A percentile compares a stretch with the other conserved stretches of the same genome.
Evolutionary conservation across 352 stramenopile genomes (phyloP).

Genomic region (Elongisporangium senticosum): DNA sequence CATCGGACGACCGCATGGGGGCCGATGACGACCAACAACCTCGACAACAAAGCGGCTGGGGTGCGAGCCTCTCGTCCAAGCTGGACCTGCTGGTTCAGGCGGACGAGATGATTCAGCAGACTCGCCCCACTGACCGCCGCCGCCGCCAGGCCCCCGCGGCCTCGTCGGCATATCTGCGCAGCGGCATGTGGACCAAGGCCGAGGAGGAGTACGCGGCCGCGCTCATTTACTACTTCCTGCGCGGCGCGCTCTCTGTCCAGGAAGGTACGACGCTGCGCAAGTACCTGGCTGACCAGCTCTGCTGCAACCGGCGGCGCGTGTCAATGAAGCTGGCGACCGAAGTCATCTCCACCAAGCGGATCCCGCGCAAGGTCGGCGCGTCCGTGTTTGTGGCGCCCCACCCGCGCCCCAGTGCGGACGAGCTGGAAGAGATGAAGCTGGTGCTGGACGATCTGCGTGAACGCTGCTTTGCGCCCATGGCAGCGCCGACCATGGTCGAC

Average conservation of each 20-base stretch:
- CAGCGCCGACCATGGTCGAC: neutral
- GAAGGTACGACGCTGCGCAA: constrained; percentile 63
- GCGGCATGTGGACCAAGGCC: constrained; percentile 50
- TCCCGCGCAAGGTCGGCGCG: constrained; percentile 61
- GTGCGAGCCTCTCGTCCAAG: constrained; percentile 28
- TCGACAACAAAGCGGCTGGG: constrained; percentile 4
- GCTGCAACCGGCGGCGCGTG: constrained; percentile 59
- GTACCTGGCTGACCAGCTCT: constrained; percentile 59
- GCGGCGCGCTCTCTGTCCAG: constrained; percentile 27
- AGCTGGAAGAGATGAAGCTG: constrained; percentile 24
- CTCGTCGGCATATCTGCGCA: constrained; percentile 17
- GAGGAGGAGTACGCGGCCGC: constrained; percentile 63
- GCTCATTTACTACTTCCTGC: constrained; percentile 62
- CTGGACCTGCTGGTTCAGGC: constrained; percentile 66
- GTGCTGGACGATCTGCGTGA: constrained; percentile 24
- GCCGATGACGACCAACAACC: constrained; percentile 3
- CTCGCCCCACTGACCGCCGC: constrained; percentile 15
- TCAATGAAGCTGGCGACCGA: constrained; percentile 74
- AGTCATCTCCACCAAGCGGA: constrained; percentile 45
- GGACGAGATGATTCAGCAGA: constrained; percentile 57
- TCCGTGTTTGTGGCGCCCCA: constrained; percentile 48
- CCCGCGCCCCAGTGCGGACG: constrained; percentile 21
- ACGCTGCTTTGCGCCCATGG: constrained; percentile 24
- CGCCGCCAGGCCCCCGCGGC: constrained; percentile 1
- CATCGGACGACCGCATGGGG: neutral